These are phyloP conservation scores for Microcos paniculata DNA, from an alignment of 345 rosid species.

Conservation along the genomic window DNA sequence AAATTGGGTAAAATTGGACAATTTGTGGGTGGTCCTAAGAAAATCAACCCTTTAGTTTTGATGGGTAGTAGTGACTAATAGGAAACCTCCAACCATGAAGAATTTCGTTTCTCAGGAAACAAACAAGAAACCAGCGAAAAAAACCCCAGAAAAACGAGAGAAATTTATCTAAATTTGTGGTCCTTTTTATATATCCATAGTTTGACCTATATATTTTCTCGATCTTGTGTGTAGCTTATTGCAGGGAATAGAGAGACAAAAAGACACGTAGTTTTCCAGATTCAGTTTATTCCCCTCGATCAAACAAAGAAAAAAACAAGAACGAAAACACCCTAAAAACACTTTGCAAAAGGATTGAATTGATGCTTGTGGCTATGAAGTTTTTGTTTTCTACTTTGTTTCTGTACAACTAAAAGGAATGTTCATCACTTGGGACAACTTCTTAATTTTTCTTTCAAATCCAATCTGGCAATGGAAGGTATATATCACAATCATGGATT, in stretches of 20 bases:
- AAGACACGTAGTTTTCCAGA: constrained; percentile 5
- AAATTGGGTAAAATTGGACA: not conserved
- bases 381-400: not conserved
- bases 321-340: not conserved
- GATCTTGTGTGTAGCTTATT: not conserved
- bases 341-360: not conserved
- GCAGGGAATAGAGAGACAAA: constrained; percentile 7
- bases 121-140: not conserved
- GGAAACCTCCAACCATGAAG: not conserved
- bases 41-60: not conserved
- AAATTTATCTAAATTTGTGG: not conserved
- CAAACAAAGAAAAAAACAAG: not conserved
- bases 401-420: not conserved
- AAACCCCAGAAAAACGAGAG: not conserved
- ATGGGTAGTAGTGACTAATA: not conserved
- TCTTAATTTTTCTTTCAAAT: not conserved
- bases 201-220: not conserved
- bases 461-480: not conserved
- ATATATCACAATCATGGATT: constrained; percentile 6
- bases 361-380: not conserved
- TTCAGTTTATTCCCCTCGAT: not conserved
- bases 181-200: not conserved
- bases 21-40: not conserved
- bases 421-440: not conserved
- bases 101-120: not conserved